phyloP scores from a whole-genome alignment of 2,329 filamentous ascomycete genomes.

The Phialocephala sp. region DNA sequence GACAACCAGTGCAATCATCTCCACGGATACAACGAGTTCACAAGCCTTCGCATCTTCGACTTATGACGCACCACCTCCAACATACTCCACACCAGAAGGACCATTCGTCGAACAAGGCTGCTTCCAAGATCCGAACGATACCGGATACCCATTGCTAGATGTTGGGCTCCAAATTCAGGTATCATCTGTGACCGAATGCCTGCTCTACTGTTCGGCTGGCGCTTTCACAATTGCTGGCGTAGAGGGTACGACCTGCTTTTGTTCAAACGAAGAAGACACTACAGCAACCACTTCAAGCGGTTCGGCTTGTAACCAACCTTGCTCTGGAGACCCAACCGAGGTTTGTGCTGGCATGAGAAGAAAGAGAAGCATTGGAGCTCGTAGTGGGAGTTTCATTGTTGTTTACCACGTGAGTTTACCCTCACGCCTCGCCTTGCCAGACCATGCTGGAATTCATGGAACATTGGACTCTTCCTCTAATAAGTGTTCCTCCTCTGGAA shows the following conservation, averaged over 20 bases:
- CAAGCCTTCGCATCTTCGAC: background rate
- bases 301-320: background rate
- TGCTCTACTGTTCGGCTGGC: background rate
- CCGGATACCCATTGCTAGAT: background rate
- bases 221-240: background rate
- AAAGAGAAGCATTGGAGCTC: background rate
- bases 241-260: conserved; percentile 2
- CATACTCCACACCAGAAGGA: background rate
- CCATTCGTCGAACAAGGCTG: conserved; percentile 3
- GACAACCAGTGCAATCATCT: background rate
- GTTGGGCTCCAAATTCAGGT: background rate
- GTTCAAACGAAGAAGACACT: background rate
- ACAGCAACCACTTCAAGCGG: background rate
- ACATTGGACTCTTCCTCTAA: too few relatives aligned
- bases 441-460: too few relatives aligned
- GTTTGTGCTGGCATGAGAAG: background rate
- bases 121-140: background rate
- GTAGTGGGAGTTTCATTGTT: background rate
- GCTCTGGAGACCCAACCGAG: background rate
- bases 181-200: background rate
- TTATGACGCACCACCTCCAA: background rate
- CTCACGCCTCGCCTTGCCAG: background rate
- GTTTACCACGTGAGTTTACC: background rate
- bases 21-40: background rate
- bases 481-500: too few relatives aligned